A percentile compares a stretch with the other conserved stretches of the same genome.
Conservation (phyloP, 2,329 filamentous ascomycete genomes). For the Aspergillus hiratsukae region DNA sequence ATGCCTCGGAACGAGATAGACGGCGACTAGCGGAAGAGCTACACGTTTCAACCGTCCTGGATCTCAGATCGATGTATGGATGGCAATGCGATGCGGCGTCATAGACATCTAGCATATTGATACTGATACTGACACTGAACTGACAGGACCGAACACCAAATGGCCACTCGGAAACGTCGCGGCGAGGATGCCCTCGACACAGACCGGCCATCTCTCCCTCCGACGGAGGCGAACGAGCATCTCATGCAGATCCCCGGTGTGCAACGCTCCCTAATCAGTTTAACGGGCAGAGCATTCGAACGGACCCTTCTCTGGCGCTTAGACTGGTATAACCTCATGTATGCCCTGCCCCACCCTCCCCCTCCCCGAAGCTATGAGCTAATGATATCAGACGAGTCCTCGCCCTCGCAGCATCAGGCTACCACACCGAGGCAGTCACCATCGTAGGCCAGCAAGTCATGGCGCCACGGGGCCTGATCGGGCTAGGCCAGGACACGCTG, state of each 20-base stretch:
- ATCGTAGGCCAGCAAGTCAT: slow-evolving; percentile 69
- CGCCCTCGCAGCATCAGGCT: slow-evolving; percentile 60
- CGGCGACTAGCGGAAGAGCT: slow-evolving; percentile 55
- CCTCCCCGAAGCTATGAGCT: too few species aligned
- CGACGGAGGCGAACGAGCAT: slow-evolving; percentile 47
- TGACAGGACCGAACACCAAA: slow-evolving; percentile 65
- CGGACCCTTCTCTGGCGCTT: slow-evolving; percentile 63
- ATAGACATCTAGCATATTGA: neutral
- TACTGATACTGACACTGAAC: slow-evolving; percentile 1
- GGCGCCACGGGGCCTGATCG: slow-evolving; percentile 65
- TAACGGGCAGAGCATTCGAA: slow-evolving; percentile 71
- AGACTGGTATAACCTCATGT: slow-evolving; percentile 63
- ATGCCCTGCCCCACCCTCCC: slow-evolving; percentile 18
- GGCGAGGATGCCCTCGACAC: slow-evolving; percentile 27
- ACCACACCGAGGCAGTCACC: slow-evolving; percentile 63
- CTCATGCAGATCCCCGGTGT: slow-evolving; percentile 61
- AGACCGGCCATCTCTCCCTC: slow-evolving; percentile 33
- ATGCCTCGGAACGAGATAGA: slow-evolving; percentile 64
- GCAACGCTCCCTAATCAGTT: slow-evolving; percentile 62
- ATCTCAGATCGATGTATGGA: slow-evolving; percentile 68
- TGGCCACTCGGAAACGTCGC: slow-evolving; percentile 60
- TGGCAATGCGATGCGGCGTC: neutral
- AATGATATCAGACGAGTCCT: slow-evolving; percentile 51
- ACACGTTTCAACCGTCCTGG: slow-evolving; percentile 68
- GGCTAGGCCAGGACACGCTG: slow-evolving; percentile 65